These are phyloP conservation scores for Sporisorium iseilematis-ciliati DNA, from an alignment of 1,284 basidiomycete species.

Conservation along the genomic window DNA sequence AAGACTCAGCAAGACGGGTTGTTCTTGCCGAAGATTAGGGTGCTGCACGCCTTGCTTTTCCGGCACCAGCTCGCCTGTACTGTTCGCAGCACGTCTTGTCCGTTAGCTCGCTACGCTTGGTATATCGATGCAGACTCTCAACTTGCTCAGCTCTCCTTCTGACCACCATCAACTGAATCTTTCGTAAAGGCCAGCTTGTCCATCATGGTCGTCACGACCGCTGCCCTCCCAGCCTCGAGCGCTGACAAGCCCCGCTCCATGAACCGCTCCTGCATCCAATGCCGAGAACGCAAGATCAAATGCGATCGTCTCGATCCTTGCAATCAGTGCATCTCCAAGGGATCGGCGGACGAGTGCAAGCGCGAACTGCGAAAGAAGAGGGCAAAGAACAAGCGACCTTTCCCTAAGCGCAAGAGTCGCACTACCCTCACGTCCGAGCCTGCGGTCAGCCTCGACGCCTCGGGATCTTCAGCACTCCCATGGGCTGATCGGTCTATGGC, in stretches of 20 bases:
- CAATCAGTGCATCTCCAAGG: constrained; percentile 36
- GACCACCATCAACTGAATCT: not conserved
- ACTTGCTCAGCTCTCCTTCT: not conserved
- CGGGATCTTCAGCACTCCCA: not conserved
- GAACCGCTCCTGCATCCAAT: constrained; percentile 49
- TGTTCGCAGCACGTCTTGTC: too few relatives aligned
- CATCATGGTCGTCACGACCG: constrained; percentile 14
- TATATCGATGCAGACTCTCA: not conserved
- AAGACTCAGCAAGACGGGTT: not conserved
- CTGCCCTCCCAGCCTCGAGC: not conserved
- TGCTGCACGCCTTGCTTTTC: not conserved
- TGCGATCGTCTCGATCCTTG: constrained; percentile 47
- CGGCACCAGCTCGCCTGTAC: not conserved
- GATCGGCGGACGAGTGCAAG: constrained; percentile 30
- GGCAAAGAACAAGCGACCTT: constrained; percentile 45
- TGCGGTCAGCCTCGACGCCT: not conserved
- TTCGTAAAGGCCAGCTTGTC: not conserved
- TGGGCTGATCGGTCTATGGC: constrained; percentile 27
- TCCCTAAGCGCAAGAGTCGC: constrained; percentile 38
- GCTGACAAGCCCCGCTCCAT: constrained; percentile 22
- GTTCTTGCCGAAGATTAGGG: not conserved
- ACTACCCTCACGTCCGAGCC: not conserved
- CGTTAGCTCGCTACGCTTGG: too few relatives aligned
- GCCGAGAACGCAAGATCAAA: constrained; percentile 49
- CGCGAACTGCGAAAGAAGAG: constrained; percentile 47